Base-by-base conservation (phyloP, 352 stramenopile species). In the Peronospora destructor region DNA sequence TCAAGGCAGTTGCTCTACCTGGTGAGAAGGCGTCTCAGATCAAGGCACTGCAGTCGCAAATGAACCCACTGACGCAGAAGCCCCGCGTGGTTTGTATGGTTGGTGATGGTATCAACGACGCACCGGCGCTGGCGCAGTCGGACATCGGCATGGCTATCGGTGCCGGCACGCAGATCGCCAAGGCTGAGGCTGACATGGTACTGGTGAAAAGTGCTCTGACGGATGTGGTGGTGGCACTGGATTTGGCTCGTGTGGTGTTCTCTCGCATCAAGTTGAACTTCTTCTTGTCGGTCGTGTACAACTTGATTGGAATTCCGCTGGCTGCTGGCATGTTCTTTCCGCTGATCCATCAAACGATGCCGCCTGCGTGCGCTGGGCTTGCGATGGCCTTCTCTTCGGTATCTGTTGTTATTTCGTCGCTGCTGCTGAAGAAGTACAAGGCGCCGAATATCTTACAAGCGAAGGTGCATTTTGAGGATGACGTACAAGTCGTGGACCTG, bases 321-420 rank as follows among this genome's bases (percentile, higher is more conserved):
- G 84, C 84, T 1, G 76, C 83, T n/a, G 84, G 83, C 1, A 73
- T 86, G 19, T 92, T 95, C 49, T 92, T 90, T 61, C 84, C 83
- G 23, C 44, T 94, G 26, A 84, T 95, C 16, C 82, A 91, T 14
- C 80, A 91, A 28, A 73, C 69, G 33, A 93, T 99, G 19, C 95
- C 95, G 35, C 95, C 96, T 19, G 96, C 95, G 65, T 87, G 98
- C 51, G 94, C 94, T 45, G 94, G 94, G 19, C 78, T 90, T 3
- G 91, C 94, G 44, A 98, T 98, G 95, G 93, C 92, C 39, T 83
- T 97, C 26, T 97, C 84, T 34, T 98, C 89, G 13, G 89, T 98
- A 8, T 98, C 91, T 33, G 96, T 99, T 9, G 85, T 99, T 23
- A 81, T 76, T 39, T 98, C 86, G 37, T 98, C 90, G 49, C 62